phyloP scores from a whole-genome alignment of 108 stramenopile species.

The Cyclotella sp. region DNA sequence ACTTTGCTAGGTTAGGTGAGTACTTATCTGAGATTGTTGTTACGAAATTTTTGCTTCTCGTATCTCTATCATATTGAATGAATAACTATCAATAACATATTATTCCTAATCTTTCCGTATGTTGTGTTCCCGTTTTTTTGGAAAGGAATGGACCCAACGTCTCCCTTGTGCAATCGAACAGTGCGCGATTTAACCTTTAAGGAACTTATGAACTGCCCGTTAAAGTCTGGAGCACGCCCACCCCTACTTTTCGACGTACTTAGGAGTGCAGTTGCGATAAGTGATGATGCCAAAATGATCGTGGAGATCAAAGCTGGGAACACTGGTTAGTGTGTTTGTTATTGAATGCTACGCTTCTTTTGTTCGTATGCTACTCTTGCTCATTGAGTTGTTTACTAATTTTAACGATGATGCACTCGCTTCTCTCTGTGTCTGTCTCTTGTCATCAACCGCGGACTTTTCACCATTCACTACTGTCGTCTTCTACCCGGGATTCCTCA shows the following conservation, averaged over 20 bases:
- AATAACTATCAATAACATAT: not conserved
- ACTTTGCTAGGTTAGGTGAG: slow-evolving; percentile 50
- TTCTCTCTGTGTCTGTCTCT: too few species aligned
- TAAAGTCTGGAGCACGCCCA: slow-evolving; percentile 55
- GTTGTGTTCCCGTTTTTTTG: not conserved
- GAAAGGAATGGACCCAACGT: slow-evolving; percentile 43
- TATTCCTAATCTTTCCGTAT: not conserved
- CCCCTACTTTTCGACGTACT: slow-evolving; percentile 56
- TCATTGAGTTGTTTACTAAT: too few species aligned
- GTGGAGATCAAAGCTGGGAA: slow-evolving; percentile 60
- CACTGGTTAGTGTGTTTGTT: not conserved
- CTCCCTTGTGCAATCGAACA: slow-evolving; percentile 45
- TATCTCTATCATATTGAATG: too few species aligned
- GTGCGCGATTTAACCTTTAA: slow-evolving; percentile 52
- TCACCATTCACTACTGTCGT: too few species aligned
- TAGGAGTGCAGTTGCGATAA: slow-evolving; percentile 46
- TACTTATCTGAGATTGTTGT: too few species aligned
- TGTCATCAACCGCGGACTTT: too few species aligned
- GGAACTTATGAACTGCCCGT: slow-evolving; percentile 51
- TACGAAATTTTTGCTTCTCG: not conserved
- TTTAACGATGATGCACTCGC: too few species aligned
- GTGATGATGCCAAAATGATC: slow-evolving; percentile 51
- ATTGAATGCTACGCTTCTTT: too few species aligned
- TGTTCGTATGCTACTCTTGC: too few species aligned
- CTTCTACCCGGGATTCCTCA: too few species aligned